Percentiles rank a stretch among this genome's conserved stretches.
Conservation (phyloP, 345 rosid species). For the Sisymbrium altissimum region DNA sequence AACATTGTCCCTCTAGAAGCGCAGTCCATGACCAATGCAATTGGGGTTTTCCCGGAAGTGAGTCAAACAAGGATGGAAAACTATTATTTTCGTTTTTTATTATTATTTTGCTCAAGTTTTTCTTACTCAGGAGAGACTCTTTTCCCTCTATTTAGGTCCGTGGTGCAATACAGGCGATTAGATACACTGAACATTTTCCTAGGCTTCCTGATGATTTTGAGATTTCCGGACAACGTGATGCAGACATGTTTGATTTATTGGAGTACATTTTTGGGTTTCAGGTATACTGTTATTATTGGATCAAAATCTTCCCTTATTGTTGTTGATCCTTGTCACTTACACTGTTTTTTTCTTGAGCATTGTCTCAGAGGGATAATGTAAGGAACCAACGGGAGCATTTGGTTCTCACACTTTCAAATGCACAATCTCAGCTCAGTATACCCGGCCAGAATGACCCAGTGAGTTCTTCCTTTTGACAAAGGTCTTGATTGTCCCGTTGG, state of each 20-base stretch:
- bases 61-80: slow-evolving; percentile 31
- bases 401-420: slow-evolving; percentile 80
- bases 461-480: slow-evolving; percentile 38
- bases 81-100: background rate
- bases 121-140: background rate
- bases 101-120: background rate
- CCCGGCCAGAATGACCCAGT: slow-evolving; percentile 75
- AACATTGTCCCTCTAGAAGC: slow-evolving; percentile 92
- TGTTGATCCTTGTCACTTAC: slow-evolving; percentile 11
- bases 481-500: slow-evolving; percentile 7
- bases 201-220: slow-evolving; percentile 65
- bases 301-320: slow-evolving; percentile 4
- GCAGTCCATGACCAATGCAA: slow-evolving; percentile 78
- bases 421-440: slow-evolving; percentile 72
- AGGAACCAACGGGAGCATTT: slow-evolving; percentile 95
- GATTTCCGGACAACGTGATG: slow-evolving; percentile 70
- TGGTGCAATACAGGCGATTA: slow-evolving; percentile 80
- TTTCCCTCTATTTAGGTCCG: slow-evolving; percentile 59
- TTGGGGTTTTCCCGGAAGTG: slow-evolving; percentile 90
- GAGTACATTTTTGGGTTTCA: slow-evolving; percentile 94
- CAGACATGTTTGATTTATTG: slow-evolving; percentile 92
- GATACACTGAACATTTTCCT: slow-evolving; percentile 77
- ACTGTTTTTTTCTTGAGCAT: slow-evolving; percentile 1
- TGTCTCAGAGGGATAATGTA: slow-evolving; percentile 74
- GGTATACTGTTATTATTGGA: slow-evolving; percentile 45